These are phyloP conservation scores for Drosera spatulata DNA, from an alignment of 179 eudicot species.

Conservation along the genomic window DNA sequence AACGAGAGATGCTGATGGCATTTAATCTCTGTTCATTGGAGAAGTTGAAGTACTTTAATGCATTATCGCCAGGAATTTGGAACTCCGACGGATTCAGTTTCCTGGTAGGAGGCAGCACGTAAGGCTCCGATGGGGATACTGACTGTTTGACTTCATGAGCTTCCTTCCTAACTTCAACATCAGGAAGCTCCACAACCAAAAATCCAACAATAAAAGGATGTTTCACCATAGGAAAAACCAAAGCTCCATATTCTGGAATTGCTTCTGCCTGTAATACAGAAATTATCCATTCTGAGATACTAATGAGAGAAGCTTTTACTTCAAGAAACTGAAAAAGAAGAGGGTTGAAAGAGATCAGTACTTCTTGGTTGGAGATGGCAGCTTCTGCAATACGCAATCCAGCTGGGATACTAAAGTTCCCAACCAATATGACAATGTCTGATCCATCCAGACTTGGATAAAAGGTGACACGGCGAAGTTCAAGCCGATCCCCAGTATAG, in stretches of 20 bases:
- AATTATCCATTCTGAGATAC: background rate
- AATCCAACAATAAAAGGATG: conserved; percentile 98
- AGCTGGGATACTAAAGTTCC: conserved; percentile 67
- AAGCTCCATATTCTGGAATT: conserved; percentile 67
- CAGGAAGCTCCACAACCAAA: conserved; percentile 92
- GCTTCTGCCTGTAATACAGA: conserved; percentile 56
- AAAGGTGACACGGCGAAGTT: conserved; percentile 63
- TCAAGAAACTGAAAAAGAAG: background rate
- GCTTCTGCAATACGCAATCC: conserved; percentile 91
- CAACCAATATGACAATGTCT: conserved; percentile 61
- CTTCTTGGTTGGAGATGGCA: conserved; percentile 66
- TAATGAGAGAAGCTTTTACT: background rate
- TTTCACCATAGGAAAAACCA: conserved; percentile 91
- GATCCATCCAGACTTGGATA: conserved; percentile 50
- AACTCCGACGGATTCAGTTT: conserved; percentile 35
- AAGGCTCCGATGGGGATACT: conserved; percentile 34
- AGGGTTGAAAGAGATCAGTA: conserved; percentile 11
- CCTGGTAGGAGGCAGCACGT: conserved; percentile 31
- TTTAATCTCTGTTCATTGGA: conserved; percentile 70
- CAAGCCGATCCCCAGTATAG: conserved; percentile 89
- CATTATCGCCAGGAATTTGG: conserved; percentile 23
- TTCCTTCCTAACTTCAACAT: conserved; percentile 29
- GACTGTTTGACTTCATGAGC: conserved; percentile 24
- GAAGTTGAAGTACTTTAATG: conserved; percentile 33
- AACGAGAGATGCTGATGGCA: conserved; percentile 68